A percentile compares a stretch with the other conserved stretches of the same genome.
Conservation (phyloP, 108 stramenopile species). For the Pseudonitzschia delicatissima region DNA sequence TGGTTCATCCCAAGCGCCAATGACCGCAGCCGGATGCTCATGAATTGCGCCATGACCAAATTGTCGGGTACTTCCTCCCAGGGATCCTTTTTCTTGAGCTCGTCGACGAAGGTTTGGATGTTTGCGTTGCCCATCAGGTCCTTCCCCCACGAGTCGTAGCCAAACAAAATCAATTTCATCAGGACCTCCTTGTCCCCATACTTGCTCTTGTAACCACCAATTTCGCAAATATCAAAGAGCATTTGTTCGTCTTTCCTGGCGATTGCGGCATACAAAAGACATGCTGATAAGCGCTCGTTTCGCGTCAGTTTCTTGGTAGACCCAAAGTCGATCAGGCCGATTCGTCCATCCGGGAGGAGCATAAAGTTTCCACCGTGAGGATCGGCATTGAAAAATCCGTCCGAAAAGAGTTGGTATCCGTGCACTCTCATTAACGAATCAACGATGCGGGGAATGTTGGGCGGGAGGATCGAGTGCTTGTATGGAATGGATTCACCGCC, state of each 20-base stretch:
- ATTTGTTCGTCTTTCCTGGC: constrained; percentile 31
- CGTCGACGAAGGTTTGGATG: constrained; percentile 41
- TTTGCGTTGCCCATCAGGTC: constrained; percentile 34
- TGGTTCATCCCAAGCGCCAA: constrained; percentile 42
- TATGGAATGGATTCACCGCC: too few relatives aligned
- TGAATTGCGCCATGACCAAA: constrained; percentile 6
- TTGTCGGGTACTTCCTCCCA: constrained; percentile 35
- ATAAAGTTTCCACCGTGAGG: constrained; percentile 69
- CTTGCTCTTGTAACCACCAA: constrained; percentile 36
- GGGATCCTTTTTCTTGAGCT: constrained; percentile 34
- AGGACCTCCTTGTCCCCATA: constrained; percentile 27
- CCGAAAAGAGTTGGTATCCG: constrained; percentile 52
- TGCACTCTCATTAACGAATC: constrained; percentile 60
- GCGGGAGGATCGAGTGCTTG: constrained; percentile 12
- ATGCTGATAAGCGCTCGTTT: constrained; percentile 30
- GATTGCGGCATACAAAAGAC: constrained; percentile 35
- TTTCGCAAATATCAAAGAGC: constrained; percentile 22
- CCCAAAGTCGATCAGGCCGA: constrained; percentile 82
- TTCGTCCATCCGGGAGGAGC: constrained; percentile 58
- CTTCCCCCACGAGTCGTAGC: constrained; percentile 34
- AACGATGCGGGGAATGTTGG: constrained; percentile 39
- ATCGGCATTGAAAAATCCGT: constrained; percentile 66
- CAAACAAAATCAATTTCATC: constrained; percentile 30
- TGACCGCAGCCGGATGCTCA: constrained; percentile 29
- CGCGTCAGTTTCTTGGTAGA: constrained; percentile 27